phyloP scores from a whole-genome alignment of 176 grass and related monocot genomes.

The Oryza rufipogon region DNA sequence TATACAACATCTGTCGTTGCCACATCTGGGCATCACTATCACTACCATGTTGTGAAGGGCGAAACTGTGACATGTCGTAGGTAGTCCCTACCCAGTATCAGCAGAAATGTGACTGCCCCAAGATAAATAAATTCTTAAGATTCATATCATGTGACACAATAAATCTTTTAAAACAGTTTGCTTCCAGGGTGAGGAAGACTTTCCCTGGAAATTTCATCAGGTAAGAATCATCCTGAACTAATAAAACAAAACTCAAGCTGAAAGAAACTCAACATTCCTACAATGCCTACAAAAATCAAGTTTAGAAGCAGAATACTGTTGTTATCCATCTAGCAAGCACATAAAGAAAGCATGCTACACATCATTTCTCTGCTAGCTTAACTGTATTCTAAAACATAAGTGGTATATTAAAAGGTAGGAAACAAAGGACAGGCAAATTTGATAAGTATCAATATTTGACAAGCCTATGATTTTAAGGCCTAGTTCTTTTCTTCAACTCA shows the following conservation, averaged over 20 bases:
- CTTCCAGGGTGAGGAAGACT: background rate
- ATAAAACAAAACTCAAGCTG: background rate
- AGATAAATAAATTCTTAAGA: background rate
- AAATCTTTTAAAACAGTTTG: constrained; percentile 15
- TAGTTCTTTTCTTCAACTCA: no score
- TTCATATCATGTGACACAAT: background rate
- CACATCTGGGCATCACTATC: constrained; percentile 42
- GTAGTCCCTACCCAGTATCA: constrained; percentile 20
- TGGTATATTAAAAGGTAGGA: background rate
- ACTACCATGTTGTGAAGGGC: constrained; percentile 6
- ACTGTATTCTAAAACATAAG: background rate
- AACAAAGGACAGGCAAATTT: background rate
- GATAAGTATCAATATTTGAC: background rate
- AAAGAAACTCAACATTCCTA: background rate
- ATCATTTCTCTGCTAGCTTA: background rate
- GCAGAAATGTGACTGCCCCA: background rate
- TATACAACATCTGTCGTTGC: constrained; percentile 53
- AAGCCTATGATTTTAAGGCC: background rate
- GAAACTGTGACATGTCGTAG: constrained; percentile 42
- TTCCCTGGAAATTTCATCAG: background rate
- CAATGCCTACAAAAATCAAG: constrained; percentile 9
- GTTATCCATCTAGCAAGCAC: background rate
- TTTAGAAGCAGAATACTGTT: background rate
- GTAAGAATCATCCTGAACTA: constrained; percentile 3
- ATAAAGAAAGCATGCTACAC: background rate